These are phyloP conservation scores for Diplodia sapinea DNA, from an alignment of 2,329 filamentous ascomycete genomes.

Conservation along the genomic window DNA sequence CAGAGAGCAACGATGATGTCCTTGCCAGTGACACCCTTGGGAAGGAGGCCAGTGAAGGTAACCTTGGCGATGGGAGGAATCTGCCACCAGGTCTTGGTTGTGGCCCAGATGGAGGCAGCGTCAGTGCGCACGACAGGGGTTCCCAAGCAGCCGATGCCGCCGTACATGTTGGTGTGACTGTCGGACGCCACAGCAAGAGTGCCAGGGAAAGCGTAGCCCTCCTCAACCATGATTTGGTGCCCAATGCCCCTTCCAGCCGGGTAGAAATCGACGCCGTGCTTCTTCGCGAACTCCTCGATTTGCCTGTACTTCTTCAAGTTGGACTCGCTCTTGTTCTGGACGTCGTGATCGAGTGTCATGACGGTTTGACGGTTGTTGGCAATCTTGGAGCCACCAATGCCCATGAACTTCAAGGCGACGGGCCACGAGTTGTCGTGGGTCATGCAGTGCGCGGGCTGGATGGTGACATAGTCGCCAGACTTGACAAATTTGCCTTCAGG, in stretches of 20 bases:
- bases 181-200: constrained; percentile 82
- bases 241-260: constrained; percentile 81
- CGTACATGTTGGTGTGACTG: constrained; percentile 82
- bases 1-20: constrained; percentile 92
- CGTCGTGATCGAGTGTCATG: constrained; percentile 85
- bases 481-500: constrained; percentile 75
- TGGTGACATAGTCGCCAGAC: constrained; percentile 81
- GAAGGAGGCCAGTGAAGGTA: constrained; percentile 75
- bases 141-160: constrained; percentile 76
- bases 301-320: constrained; percentile 83
- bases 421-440: constrained; percentile 86
- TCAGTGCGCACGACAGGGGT: constrained; percentile 87
- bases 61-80: constrained; percentile 83
- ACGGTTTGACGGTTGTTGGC: constrained; percentile 76
- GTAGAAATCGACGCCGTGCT: constrained; percentile 79
- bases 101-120: constrained; percentile 84
- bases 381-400: constrained; percentile 77
- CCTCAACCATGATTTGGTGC: constrained; percentile 91
- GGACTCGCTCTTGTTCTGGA: constrained; percentile 78
- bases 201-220: constrained; percentile 82
- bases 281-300: constrained; percentile 80
- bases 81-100: constrained; percentile 84
- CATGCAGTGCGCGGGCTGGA: constrained; percentile 77
- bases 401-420: constrained; percentile 79
- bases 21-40: constrained; percentile 84